Base-by-base conservation (phyloP, 306 rosid species). In the Acmispon strigosus region DNA sequence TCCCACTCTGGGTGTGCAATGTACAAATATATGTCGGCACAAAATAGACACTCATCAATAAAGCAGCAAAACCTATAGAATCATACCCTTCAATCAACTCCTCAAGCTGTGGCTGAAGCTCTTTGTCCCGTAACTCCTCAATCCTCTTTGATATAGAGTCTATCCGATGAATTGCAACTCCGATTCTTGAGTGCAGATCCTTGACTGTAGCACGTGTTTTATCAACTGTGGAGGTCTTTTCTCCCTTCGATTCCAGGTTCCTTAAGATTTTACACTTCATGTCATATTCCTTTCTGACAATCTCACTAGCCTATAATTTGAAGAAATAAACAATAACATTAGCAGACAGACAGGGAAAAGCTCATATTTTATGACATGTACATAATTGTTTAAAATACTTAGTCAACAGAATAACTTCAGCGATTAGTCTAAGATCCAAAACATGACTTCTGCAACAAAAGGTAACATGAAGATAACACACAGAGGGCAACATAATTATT, bases 91-190 rank as follows among this genome's bases (percentile, higher is more conserved):
- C 86, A 75, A 94, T 88, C 82, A 94, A 82, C 86, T 94, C 99
- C 73, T 89, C 96, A 9, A 94, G 96, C 76, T 94, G 99, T 39
- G 99, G 99, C 71, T 89, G 96, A 76, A 94, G 99, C 81, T 94
- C 99, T 77, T 44, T 87, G 89, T 94, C 99, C 64, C 99, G 83
- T 69, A 94, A 73, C 24, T 94, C 92, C 76, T 89, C 97, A 51
- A 94, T 89, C 80, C 94, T 91, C 84, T 83, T 89, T 20, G 99
- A 94, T 82, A 94, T 94, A 73, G 99, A 84, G 73, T 89, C 87
- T 78, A 94, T 91, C 78, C 97, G 82, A 24, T 87, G 91, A 80
- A 94, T 80, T 15, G 92, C 87, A 62, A 94, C 96, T 77, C 83
- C 71, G 59, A 91, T 87, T 85, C 99, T 91, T 48, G 99, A 91